Base-by-base conservation (phyloP, 1,284 basidiomycete genomes). In the Fomitiporia mediterranea region DNA sequence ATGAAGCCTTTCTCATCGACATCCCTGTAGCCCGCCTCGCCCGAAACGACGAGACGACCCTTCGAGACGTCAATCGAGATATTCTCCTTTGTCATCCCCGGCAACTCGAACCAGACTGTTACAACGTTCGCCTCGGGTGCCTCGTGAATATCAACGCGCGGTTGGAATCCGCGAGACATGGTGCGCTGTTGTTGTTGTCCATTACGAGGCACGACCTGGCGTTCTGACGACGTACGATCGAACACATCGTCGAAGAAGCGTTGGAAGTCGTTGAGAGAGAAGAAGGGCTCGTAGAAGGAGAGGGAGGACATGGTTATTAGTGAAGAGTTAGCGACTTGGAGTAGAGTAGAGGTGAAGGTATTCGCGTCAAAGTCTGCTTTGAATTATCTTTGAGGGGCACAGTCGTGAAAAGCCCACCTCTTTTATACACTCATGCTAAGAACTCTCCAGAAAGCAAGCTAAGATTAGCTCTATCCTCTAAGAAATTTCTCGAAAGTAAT, bases 181-280 rank as follows among this genome's bases (percentile, higher is more conserved):
- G 13, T 35, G 21, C 59, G 23, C 28, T 39, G 37, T 30, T 42
- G 23, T 28, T 52, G 25, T 19, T 42, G 38, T 13, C 21, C 43
- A 50, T 55, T 23, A 30, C 56, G 48, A 32, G 34, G 34, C 60
- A 49, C 17, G 46, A 53, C 39, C 34, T 32, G 40, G 44, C 53
- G 40, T 21, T 38, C 32, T 35, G 54, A 63, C 37, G 51, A 38
- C 58, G 59, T 64, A 39, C 19, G 40, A 58, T 59, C 64, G 50
- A 77, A 68, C 1, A 73, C 70, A 30, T 80, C 73, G 60, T 80
- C 77, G 50, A 81, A 71, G 64, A 80, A 67, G 59, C 74, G 74
- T 35, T 78, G 76, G 46, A 79, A 74, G 60, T 78, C 74, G 44
- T 64, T 61, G 47, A 68, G 62, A 37, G 61, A 62, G 63, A 73